Conservation (phyloP, 208 protist species). For the Crithidia expoeki region DNA sequence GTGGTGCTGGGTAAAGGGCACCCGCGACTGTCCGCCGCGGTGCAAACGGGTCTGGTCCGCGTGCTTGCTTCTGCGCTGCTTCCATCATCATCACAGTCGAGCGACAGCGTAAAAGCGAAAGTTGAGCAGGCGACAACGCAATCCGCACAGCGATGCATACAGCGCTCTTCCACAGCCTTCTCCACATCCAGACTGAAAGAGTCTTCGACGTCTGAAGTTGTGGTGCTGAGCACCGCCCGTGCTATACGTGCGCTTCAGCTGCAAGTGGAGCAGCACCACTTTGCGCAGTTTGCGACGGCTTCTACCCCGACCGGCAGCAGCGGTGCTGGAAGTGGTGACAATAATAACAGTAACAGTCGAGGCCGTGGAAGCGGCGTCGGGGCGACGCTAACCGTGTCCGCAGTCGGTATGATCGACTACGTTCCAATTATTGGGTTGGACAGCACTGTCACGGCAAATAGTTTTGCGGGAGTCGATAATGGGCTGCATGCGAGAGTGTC, state of each 20-base stretch:
- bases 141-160: background rate
- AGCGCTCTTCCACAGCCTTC: background rate
- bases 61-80: conserved; percentile 37
- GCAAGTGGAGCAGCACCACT: conserved; percentile 62
- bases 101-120: background rate
- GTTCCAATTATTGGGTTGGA: conserved; percentile 46
- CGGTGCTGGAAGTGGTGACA: background rate
- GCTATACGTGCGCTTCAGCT: conserved; percentile 73
- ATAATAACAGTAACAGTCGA: background rate
- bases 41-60: conserved; percentile 69
- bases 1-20: conserved; percentile 71
- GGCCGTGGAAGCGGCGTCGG: background rate
- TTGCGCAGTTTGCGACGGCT: conserved; percentile 5
- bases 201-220: conserved; percentile 25
- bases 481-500: background rate
- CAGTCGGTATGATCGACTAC: conserved; percentile 18
- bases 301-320: no score
- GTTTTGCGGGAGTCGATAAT: background rate
- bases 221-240: conserved; percentile 55
- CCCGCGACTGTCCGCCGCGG: conserved; percentile 37
- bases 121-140: background rate
- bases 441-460: conserved; percentile 1
- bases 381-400: background rate
- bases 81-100: background rate
- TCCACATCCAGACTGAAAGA: background rate